A percentile compares a stretch with the other conserved stretches of the same genome.
These are phyloP conservation scores for Yarrowia divulgata DNA, from an alignment of 805 yeast species.

Conservation along the genomic window DNA sequence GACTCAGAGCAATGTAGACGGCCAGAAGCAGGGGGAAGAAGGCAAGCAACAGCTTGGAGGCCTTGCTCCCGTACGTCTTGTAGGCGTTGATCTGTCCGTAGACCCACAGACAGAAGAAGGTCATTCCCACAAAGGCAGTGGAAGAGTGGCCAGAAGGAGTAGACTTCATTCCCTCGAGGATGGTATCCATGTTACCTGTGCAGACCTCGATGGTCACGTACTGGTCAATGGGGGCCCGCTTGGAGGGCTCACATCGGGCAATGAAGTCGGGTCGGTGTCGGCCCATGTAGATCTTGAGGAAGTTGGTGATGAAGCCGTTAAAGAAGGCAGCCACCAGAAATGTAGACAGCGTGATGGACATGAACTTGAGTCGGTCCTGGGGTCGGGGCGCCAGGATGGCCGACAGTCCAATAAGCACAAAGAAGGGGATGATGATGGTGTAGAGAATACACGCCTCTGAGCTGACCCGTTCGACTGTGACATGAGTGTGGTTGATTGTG, in stretches of 20 bases:
- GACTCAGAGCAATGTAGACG: conserved; percentile 74
- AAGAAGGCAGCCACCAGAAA: conserved; percentile 46
- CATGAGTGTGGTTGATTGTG: conserved; percentile 35
- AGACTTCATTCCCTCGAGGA: conserved; percentile 62
- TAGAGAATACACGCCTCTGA: conserved; percentile 30
- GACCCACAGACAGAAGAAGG: conserved; percentile 58
- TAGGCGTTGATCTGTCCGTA: conserved; percentile 51
- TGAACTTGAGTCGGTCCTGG: conserved; percentile 53
- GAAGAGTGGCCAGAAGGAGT: conserved; percentile 68
- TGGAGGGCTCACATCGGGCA: conserved; percentile 77
- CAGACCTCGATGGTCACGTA: conserved; percentile 51
- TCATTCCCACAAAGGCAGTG: conserved; percentile 60
- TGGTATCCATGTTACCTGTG: conserved; percentile 47
- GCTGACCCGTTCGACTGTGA: conserved; percentile 11
- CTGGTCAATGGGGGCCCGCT: conserved; percentile 58
- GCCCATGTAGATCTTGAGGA: conserved; percentile 83
- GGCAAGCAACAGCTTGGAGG: conserved; percentile 31
- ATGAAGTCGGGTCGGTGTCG: conserved; percentile 92
- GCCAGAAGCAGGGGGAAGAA: conserved; percentile 63
- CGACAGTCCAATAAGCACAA: conserved; percentile 42
- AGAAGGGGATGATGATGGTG: conserved; percentile 36
- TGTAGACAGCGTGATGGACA: conserved; percentile 51
- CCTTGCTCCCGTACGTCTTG: conserved; percentile 31
- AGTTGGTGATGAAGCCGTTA: conserved; percentile 71
- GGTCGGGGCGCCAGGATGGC: conserved; percentile 46